Conservation (phyloP, 2,329 filamentous ascomycete genomes). For the Penicillium glabrum region DNA sequence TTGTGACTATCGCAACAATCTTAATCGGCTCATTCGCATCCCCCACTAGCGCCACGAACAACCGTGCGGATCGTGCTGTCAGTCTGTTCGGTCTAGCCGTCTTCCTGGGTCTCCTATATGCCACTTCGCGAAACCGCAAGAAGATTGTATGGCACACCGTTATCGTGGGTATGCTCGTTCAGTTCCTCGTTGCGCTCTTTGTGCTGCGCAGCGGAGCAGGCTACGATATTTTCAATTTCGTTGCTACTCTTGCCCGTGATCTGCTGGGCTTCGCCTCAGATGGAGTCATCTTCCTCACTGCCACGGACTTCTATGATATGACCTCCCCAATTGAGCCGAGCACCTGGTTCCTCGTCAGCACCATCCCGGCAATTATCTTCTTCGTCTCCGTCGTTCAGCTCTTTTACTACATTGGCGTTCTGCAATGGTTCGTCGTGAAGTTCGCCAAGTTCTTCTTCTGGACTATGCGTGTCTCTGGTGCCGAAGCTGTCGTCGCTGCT, state of each 20-base stretch:
- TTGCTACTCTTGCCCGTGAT: slow-evolving; percentile 71
- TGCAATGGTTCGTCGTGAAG: slow-evolving; percentile 89
- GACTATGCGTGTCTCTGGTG: slow-evolving; percentile 80
- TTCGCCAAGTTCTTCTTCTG: slow-evolving; percentile 92
- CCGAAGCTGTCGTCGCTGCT: slow-evolving; percentile 89
- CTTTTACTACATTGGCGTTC: slow-evolving; percentile 73
- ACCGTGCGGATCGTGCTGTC: slow-evolving; percentile 73
- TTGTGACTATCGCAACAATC: slow-evolving; percentile 68
- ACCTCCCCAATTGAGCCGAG: slow-evolving; percentile 36
- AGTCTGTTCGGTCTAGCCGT: slow-evolving; percentile 76
- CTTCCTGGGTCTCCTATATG: slow-evolving; percentile 66
- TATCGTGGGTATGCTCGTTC: slow-evolving; percentile 82
- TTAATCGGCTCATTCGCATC: slow-evolving; percentile 76
- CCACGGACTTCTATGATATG: slow-evolving; percentile 29
- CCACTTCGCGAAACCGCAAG: slow-evolving; percentile 69
- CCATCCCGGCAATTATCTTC: slow-evolving; percentile 93
- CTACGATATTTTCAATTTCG: slow-evolving; percentile 89
- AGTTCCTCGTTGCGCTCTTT: slow-evolving; percentile 86
- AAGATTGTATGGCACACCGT: slow-evolving; percentile 70
- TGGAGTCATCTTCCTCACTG: slow-evolving; percentile 72
- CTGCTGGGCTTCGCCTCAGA: slow-evolving; percentile 74
- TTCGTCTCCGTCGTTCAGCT: slow-evolving; percentile 92
- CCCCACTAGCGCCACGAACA: slow-evolving; percentile 72
- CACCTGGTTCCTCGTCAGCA: slow-evolving; percentile 71
- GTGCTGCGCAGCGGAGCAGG: slow-evolving; percentile 78